Conservation (phyloP, 495 filamentous ascomycete species). For the Terfezia claveryi region DNA sequence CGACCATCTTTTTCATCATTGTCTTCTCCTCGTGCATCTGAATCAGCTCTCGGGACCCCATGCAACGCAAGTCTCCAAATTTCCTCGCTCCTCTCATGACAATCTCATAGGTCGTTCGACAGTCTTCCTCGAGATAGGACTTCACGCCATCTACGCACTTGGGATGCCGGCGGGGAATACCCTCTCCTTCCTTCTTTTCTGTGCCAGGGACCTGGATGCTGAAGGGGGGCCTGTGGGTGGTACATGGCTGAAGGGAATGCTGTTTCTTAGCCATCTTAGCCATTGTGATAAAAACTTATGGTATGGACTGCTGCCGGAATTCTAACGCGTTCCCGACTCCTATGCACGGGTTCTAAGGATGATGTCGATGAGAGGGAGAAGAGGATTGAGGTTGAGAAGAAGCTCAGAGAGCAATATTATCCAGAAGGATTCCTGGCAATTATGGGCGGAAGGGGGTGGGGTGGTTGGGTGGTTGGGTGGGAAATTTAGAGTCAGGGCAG, state of each 20-base stretch:
- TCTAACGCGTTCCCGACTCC: too few species aligned
- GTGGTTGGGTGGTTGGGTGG: constrained; percentile 1
- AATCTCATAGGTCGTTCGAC: constrained; percentile 73
- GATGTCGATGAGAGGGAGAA: too few species aligned
- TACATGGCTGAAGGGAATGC: constrained; percentile 38
- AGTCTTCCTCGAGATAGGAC: constrained; percentile 38
- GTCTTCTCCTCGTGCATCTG: constrained; percentile 78
- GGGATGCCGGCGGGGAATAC: constrained; percentile 65
- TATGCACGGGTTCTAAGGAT: too few species aligned
- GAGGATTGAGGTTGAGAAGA: too few species aligned
- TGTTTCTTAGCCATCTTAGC: constrained; percentile 30
- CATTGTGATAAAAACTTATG: constrained; percentile 10
- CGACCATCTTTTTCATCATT: constrained; percentile 89
- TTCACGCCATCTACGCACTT: constrained; percentile 46
- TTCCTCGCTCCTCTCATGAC: constrained; percentile 52
- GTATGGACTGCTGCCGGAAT: too few species aligned
- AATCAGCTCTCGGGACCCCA: constrained; percentile 61
- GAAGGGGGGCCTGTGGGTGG: constrained; percentile 43
- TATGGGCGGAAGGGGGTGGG: background rate
- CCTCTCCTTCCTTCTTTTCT: constrained; percentile 61
- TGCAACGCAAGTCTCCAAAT: constrained; percentile 72
- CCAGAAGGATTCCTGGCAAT: too few species aligned
- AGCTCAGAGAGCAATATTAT: too few species aligned
- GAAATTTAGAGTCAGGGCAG: constrained; percentile 8
- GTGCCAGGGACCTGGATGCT: constrained; percentile 56